Evolutionary conservation across 306 rosid genomes (phyloP).

Genomic region (Prunus mongolica): DNA sequence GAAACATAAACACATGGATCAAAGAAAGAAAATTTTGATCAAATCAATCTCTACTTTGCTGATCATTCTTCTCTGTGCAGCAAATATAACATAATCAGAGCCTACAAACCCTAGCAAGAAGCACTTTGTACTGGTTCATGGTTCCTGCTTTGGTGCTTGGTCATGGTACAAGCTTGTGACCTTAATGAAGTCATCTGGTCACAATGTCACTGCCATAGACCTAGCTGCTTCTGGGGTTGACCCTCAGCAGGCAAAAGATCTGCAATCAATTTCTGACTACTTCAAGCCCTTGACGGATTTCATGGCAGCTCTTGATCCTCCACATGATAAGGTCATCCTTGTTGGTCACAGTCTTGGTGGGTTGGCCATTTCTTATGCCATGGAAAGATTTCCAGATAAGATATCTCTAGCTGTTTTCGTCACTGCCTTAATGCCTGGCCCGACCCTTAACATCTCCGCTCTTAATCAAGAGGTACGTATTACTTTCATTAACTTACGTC

Average conservation of each 20-base stretch:
- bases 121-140: conserved; percentile 45
- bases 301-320: conserved; percentile 17
- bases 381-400: conserved; percentile 35
- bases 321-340: conserved; percentile 26
- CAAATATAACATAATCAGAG: neutral
- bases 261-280: conserved; percentile 28
- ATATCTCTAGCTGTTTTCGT: conserved; percentile 36
- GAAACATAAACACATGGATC: neutral
- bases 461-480: conserved; percentile 29
- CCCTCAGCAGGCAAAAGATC: neutral
- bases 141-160: conserved; percentile 56
- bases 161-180: conserved; percentile 42
- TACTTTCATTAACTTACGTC: neutral
- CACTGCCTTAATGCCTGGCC: conserved; percentile 44
- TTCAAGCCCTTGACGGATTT: conserved; percentile 32
- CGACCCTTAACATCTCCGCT: conserved; percentile 22
- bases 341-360: conserved; percentile 53
- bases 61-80: neutral
- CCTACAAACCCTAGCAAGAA: conserved; percentile 7
- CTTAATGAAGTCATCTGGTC: conserved; percentile 16
- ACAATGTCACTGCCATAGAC: conserved; percentile 36
- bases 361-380: conserved; percentile 37
- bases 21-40: neutral
- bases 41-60: neutral
- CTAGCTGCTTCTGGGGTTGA: conserved; percentile 34